Base-by-base conservation (phyloP, 179 eudicot species). In the Spinacia oleracea region DNA sequence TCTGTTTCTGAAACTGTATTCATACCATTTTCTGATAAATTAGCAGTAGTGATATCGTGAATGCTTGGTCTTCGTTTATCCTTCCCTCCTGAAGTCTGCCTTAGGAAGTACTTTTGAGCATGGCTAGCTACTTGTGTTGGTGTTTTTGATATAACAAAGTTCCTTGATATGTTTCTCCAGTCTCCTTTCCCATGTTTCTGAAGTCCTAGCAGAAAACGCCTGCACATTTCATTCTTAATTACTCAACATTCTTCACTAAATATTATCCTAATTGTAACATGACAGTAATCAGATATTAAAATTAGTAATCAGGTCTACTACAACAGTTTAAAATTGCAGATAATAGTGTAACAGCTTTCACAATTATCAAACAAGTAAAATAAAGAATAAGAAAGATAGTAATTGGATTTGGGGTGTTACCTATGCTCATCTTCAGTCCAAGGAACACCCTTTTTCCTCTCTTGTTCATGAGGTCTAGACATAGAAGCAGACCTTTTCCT, bases 361-460 rank as follows among this genome's bases (percentile, higher is more conserved):
- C 23, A 53, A n/a, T n/a, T n/a, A n/a, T n/a, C n/a, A n/a, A n/a
- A n/a, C n/a, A n/a, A n/a, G n/a, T n/a, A n/a, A n/a, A n/a, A n/a
- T n/a, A n/a, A n/a, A n/a, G n/a, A n/a, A n/a, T n/a, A n/a, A n/a
- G n/a, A n/a, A n/a, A n/a, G n/a, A n/a, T n/a, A n/a, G n/a, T n/a
- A n/a, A n/a, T n/a, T n/a, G n/a, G n/a, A n/a, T n/a, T n/a, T n/a
- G n/a, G n/a, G n/a, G 0, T 23, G 9, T 82, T 71, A 95, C 98
- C 93, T 95, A 86, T 95, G 98, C 77, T 95, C 97, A 42, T 91
- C 97, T 79, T 91, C 97, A 55, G 98, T 95, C 98, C 98, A 95
- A 25, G 98, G 98, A 1, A 95, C 87, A 31, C 98, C 98, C 84
- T 95, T 95, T 70, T 89, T 93, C 77, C 97, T 89, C 78, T 95